Evolutionary conservation across 83 land plant genomes (phyloP).

Genomic region (Picea engelmannii): DNA sequence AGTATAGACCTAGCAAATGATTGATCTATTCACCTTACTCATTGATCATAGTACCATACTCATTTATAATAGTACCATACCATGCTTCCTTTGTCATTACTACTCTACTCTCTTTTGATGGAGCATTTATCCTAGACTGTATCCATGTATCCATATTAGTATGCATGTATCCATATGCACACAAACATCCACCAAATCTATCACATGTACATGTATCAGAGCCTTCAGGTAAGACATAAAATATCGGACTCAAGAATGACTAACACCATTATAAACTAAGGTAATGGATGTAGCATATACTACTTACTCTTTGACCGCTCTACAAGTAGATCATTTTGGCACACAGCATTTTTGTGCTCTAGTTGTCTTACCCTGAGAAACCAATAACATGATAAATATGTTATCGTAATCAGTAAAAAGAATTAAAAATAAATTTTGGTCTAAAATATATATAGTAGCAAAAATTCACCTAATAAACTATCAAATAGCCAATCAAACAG

Average conservation of each 20-base stretch:
- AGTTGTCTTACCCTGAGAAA: background rate
- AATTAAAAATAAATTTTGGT: background rate
- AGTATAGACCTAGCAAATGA: too few species aligned
- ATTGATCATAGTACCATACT: too few species aligned
- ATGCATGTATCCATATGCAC: background rate
- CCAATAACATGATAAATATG: background rate
- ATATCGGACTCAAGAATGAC: background rate
- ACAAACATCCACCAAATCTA: background rate
- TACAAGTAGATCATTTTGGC: slow-evolving; percentile 6
- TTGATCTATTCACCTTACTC: too few species aligned
- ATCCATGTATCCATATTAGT: background rate
- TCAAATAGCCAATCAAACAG: background rate
- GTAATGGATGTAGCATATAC: background rate
- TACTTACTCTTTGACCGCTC: slow-evolving; percentile 16
- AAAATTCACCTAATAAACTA: background rate
- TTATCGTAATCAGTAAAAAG: background rate
- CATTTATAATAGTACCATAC: too few species aligned
- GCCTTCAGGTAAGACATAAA: too few species aligned
- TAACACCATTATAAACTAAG: background rate
- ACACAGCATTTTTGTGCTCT: slow-evolving; percentile 13
- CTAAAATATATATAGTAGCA: background rate
- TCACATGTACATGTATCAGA: background rate
- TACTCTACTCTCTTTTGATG: too few species aligned
- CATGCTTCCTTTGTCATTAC: too few species aligned
- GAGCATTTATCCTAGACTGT: too few species aligned